phyloP scores from a whole-genome alignment of 2,329 filamentous ascomycete species.

The Hymenoscyphus occultus region DNA sequence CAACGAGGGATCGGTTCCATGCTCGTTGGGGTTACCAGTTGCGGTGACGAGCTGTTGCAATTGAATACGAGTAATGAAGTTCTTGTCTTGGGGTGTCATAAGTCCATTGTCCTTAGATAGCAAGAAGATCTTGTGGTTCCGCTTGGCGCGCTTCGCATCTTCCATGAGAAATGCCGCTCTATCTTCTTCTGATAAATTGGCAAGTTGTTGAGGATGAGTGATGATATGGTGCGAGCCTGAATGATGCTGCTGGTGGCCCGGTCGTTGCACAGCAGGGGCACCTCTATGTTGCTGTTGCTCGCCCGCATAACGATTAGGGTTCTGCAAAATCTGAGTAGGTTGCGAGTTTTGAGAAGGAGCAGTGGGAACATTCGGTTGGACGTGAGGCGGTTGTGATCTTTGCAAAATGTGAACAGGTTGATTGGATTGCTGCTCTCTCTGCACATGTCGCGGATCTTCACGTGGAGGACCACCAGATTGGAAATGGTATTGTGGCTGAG shows the following conservation, averaged over 20 bases:
- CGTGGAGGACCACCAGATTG: slow-evolving; percentile 29
- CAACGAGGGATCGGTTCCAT: slow-evolving; percentile 74
- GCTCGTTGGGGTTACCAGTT: slow-evolving; percentile 80
- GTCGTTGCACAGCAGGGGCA: slow-evolving; percentile 39
- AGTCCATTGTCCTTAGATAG: slow-evolving; percentile 91
- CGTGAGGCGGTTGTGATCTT: slow-evolving; percentile 27
- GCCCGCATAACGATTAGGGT: slow-evolving; percentile 63
- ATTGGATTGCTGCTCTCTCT: slow-evolving; percentile 27
- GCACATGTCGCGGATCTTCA: slow-evolving; percentile 24
- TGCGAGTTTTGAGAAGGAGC: slow-evolving; percentile 47
- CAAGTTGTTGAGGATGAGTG: slow-evolving; percentile 70
- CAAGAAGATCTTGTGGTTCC: slow-evolving; percentile 96
- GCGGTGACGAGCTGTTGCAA: slow-evolving; percentile 93
- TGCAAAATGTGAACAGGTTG: slow-evolving; percentile 33
- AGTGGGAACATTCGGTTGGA: slow-evolving; percentile 40
- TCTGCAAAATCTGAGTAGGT: slow-evolving; percentile 76
- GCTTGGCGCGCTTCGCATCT: slow-evolving; percentile 91
- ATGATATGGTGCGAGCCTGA: slow-evolving; percentile 48
- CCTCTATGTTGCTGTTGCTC: slow-evolving; percentile 40
- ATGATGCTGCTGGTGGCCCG: slow-evolving; percentile 38
- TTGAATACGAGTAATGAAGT: slow-evolving; percentile 97
- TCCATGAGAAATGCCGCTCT: slow-evolving; percentile 80
- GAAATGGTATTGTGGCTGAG: slow-evolving; percentile 32
- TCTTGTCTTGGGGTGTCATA: slow-evolving; percentile 99
- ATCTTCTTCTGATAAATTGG: slow-evolving; percentile 78